Percentiles rank a stretch among this genome's conserved stretches.
phyloP scores from a whole-genome alignment of 805 yeast species.

The Schwanniomyces polymorphus region DNA sequence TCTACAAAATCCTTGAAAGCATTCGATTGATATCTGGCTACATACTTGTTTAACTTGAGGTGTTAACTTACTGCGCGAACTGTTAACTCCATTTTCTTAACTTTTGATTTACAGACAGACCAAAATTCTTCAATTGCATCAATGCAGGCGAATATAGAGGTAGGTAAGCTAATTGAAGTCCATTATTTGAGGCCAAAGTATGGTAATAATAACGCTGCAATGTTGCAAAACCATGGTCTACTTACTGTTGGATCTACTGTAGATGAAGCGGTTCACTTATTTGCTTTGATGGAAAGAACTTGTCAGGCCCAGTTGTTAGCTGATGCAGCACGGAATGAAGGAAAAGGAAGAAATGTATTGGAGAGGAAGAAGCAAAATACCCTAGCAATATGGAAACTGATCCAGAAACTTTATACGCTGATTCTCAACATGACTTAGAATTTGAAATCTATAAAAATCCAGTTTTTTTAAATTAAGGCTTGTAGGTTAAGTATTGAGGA shows the following conservation, averaged over 20 bases:
- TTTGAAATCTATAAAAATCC: constrained; percentile 18
- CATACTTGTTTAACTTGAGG: too few relatives aligned
- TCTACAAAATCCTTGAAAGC: too few relatives aligned
- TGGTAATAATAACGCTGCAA: constrained; percentile 27
- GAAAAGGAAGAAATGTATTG: constrained; percentile 43
- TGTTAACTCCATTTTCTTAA: too few relatives aligned
- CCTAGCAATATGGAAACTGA: constrained; percentile 62
- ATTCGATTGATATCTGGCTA: too few relatives aligned
- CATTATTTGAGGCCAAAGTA: too few relatives aligned
- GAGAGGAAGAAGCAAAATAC: constrained; percentile 66
- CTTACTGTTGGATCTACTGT: constrained; percentile 34
- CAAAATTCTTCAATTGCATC: too few relatives aligned
- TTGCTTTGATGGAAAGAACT: constrained; percentile 28
- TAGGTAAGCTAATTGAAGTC: too few relatives aligned
- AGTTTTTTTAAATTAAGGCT: not conserved
- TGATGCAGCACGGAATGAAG: constrained; percentile 43
- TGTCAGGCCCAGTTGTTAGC: constrained; percentile 32
- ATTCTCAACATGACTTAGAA: constrained; percentile 71
- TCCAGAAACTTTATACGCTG: constrained; percentile 67
- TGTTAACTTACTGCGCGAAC: too few relatives aligned
- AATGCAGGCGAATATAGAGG: too few relatives aligned
- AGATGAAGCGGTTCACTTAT: constrained; percentile 38
- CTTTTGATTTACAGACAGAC: too few relatives aligned
- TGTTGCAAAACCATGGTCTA: constrained; percentile 34
- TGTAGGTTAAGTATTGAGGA: too few relatives aligned